phyloP scores from a whole-genome alignment of 192 early-diverging fungal species.

The Podochytrium sp. region DNA sequence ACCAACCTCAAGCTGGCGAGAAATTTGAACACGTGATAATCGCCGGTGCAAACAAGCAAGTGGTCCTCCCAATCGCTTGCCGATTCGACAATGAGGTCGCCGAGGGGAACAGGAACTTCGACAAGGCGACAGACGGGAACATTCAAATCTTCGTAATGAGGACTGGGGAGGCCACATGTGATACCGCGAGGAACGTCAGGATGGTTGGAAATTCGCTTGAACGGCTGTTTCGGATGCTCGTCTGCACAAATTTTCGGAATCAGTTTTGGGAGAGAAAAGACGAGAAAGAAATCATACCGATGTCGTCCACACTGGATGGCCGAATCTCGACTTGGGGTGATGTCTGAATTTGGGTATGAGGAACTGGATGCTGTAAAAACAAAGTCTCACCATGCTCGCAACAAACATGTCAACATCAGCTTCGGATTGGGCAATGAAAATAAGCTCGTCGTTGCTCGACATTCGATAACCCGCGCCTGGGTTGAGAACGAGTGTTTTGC shows the following conservation, averaged over 20 bases:
- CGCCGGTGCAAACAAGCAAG: constrained; percentile 44
- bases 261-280: no score
- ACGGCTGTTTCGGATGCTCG: neutral
- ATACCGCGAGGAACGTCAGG: neutral
- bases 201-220: neutral
- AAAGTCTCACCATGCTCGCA: neutral
- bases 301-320: no score
- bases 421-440: constrained; percentile 55
- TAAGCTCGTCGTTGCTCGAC: constrained; percentile 46
- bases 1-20: constrained; percentile 46
- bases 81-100: neutral
- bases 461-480: constrained; percentile 60
- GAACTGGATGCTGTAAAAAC: neutral
- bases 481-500: constrained; percentile 38
- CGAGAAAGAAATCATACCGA: no score
- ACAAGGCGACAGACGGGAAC: constrained; percentile 16
- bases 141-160: constrained; percentile 12
- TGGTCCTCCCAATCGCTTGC: constrained; percentile 24
- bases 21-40: constrained; percentile 47
- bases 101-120: neutral
- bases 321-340: neutral
- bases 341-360: neutral
- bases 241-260: no score
- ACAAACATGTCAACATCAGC: neutral
- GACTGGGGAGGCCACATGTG: neutral